These are phyloP conservation scores for Yarrowia bubula DNA, from an alignment of 805 yeast species.

Conservation along the genomic window DNA sequence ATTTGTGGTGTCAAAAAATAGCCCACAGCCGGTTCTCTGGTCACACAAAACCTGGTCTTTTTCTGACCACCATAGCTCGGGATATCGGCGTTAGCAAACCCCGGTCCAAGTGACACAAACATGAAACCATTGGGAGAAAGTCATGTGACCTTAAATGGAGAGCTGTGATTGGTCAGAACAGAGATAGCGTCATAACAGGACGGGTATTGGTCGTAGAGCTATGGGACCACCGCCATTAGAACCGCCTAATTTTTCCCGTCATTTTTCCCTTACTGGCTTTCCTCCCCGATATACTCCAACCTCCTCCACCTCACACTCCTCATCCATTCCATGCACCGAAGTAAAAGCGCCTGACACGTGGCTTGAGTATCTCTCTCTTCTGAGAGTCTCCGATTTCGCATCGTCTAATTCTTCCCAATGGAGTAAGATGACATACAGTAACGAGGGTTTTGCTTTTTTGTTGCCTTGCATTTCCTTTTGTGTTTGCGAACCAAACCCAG, in stretches of 20 bases:
- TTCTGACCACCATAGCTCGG: not conserved
- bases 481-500: constrained; percentile 1
- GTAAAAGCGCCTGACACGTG: no score
- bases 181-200: not conserved
- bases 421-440: constrained; percentile 7
- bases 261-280: no score
- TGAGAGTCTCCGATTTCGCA: not conserved
- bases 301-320: no score
- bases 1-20: no score
- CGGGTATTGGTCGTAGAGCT: no score
- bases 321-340: no score
- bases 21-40: no score
- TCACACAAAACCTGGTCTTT: not conserved
- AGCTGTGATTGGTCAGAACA: not conserved
- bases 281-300: no score
- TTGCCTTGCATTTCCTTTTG: constrained; percentile 3
- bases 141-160: not conserved
- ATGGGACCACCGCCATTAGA: no score
- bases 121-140: not conserved
- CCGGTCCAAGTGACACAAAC: not conserved
- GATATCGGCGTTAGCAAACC: not conserved
- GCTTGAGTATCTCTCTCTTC: no score
- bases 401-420: constrained; percentile 25
- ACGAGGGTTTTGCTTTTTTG: not conserved
- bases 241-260: no score